Conservation (phyloP, 2,329 filamentous ascomycete genomes). For the Xylaria sp. region DNA sequence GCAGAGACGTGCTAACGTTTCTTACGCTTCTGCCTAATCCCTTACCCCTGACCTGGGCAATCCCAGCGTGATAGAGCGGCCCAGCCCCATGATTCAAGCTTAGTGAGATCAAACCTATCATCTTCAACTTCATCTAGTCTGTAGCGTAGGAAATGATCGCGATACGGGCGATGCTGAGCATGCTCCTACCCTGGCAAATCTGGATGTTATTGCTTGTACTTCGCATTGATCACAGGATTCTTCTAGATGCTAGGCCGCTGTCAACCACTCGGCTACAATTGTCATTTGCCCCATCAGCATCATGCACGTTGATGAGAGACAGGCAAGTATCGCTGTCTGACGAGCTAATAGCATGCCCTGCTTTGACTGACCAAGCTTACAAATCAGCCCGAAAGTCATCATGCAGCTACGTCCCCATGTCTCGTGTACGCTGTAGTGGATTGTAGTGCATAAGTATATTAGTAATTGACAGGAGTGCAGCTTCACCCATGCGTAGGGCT, state of each 20-base stretch:
- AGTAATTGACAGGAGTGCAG: not conserved
- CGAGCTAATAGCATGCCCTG: not conserved
- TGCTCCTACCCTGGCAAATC: too few species aligned
- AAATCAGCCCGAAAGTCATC: slow-evolving; percentile 1
- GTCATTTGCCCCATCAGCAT: not conserved
- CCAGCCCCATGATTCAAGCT: not conserved
- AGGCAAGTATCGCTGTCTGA: not conserved
- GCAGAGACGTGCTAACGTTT: not conserved
- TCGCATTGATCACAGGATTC: not conserved
- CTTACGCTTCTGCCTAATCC: not conserved
- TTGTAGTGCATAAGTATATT: not conserved
- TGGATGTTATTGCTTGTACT: not conserved
- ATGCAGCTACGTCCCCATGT: not conserved
- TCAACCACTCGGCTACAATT: not conserved
- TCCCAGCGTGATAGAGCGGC: not conserved
- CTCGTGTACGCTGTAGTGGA: not conserved
- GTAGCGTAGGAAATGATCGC: too few species aligned
- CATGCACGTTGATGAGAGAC: slow-evolving; percentile 3
- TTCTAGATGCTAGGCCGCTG: not conserved
- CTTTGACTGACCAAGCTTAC: slow-evolving; percentile 9
- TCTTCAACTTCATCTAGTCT: not conserved
- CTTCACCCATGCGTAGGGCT: not conserved
- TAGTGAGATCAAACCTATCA: not conserved
- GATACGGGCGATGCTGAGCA: too few species aligned
- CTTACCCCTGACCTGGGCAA: not conserved